A percentile compares a stretch with the other conserved stretches of the same genome.
Evolutionary conservation across 805 yeast genomes (phyloP).

Genomic region (Priceomyces melissophilus): DNA sequence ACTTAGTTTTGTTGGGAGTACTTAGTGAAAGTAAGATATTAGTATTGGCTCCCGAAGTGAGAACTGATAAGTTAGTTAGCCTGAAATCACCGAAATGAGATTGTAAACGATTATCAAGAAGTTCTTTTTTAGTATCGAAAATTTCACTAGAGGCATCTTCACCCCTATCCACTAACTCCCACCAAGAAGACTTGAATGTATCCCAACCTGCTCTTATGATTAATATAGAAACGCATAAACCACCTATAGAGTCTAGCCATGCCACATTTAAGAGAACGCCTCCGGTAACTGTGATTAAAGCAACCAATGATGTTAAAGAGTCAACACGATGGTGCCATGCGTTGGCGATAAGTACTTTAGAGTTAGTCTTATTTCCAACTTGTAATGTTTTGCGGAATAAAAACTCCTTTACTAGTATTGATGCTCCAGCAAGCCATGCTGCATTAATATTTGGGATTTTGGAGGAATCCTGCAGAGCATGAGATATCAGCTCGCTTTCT

Average conservation of each 20-base stretch:
- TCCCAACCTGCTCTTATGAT: slow-evolving; percentile 81
- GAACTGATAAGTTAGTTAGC: slow-evolving; percentile 42
- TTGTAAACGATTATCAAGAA: slow-evolving; percentile 31
- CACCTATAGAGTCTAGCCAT: slow-evolving; percentile 93
- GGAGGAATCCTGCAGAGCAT: slow-evolving; percentile 13
- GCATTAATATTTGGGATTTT: slow-evolving; percentile 69
- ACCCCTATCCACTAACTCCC: slow-evolving; percentile 77
- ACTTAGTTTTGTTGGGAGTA: slow-evolving; percentile 23
- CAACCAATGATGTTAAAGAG: slow-evolving; percentile 86
- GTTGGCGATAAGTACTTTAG: slow-evolving; percentile 89
- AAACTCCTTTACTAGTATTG: slow-evolving; percentile 85
- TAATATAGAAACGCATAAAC: slow-evolving; percentile 75
- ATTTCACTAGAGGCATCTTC: slow-evolving; percentile 48
- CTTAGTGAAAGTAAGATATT: slow-evolving; percentile 30
- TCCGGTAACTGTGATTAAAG: slow-evolving; percentile 80
- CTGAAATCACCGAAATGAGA: slow-evolving; percentile 21
- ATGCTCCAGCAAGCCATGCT: slow-evolving; percentile 92
- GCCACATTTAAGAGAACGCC: slow-evolving; percentile 74
- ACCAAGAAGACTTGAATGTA: slow-evolving; percentile 65
- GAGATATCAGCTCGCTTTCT: slow-evolving; percentile 22
- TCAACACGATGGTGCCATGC: slow-evolving; percentile 99
- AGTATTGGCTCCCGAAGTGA: slow-evolving; percentile 59
- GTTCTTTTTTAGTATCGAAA: slow-evolving; percentile 39
- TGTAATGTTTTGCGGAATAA: slow-evolving; percentile 78
- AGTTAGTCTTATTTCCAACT: slow-evolving; percentile 72